Base-by-base conservation (phyloP, 78 protist genomes). In the Pigoraptor vietnamica region DNA sequence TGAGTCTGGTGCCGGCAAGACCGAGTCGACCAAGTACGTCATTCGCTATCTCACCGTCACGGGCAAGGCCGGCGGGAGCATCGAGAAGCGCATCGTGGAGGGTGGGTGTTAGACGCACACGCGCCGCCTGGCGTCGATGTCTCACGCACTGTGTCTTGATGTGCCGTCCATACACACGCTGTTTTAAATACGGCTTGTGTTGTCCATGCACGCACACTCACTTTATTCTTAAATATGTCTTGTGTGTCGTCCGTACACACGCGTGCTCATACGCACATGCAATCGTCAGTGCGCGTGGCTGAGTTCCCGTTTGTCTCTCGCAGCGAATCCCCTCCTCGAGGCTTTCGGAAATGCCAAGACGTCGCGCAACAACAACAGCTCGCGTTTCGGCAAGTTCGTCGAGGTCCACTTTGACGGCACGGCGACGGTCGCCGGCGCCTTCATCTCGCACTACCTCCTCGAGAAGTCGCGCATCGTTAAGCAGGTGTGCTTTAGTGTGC, bases 281-380 rank as follows among this genome's bases (percentile, higher is more conserved):
- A 29, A 24, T 35, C 37, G 48, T 93, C 95, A 55, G 82, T 92
- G 79, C 95, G 95, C 39, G 93, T 87, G 56, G 89, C 91, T 89
- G 84, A 48, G 79, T 19, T 48, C n/a, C n/a, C n/a, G n/a, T n/a
- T n/a, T n/a, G n/a, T n/a, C n/a, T 23, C 84, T 81, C 35, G 33
- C 2, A 23, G 86, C 95, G n/a, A 97, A 98, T 93, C 98, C 98
- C 24, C 23, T 98, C 36, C 92, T 98, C 55, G 99, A 98, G 90
- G 97, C 98, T 37, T 98, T 98, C 79, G 99, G 99, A n/a, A 98
- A 98, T 90, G 98, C 99, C 83, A 96, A 95, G 93, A 98, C 99
- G 21, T 34, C 92, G 34, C 93, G 97, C 82, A 98, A 98, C 96
- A 93, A 97, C 92, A 98, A 98, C 94, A 96, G 98, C 0, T 92